A percentile compares a stretch with the other conserved stretches of the same genome.
Conservation (phyloP, 306 rosid species). For the Prunus mira region DNA sequence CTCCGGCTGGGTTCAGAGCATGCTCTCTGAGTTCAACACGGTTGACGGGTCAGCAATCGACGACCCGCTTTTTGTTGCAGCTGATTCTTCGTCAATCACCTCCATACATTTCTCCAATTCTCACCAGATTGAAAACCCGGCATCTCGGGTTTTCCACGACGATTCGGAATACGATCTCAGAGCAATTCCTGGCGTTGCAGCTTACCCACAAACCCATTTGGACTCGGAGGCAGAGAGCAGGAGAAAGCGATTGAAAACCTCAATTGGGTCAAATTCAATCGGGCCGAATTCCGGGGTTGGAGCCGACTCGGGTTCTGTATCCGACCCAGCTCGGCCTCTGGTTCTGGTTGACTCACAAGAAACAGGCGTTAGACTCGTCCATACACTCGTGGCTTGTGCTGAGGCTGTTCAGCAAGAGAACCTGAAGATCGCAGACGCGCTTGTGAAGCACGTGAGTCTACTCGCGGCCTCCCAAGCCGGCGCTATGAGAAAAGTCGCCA, state of each 20-base stretch:
- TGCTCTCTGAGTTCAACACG: conserved; percentile 63
- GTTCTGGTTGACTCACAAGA: conserved; percentile 69
- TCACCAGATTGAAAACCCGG: conserved; percentile 11
- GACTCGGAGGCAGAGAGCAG: background rate
- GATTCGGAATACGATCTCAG: conserved; percentile 79
- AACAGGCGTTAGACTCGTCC: conserved; percentile 76
- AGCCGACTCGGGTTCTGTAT: background rate
- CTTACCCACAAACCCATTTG: conserved; percentile 37
- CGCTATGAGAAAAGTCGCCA: conserved; percentile 77
- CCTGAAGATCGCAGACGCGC: conserved; percentile 54
- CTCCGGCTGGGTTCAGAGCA: conserved; percentile 73
- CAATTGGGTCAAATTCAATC: conserved; percentile 16
- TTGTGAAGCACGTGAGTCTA: conserved; percentile 50
- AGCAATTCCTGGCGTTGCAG: conserved; percentile 77
- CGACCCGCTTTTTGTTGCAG: conserved; percentile 19
- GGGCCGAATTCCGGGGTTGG: too few relatives aligned
- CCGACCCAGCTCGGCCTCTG: conserved; percentile 37
- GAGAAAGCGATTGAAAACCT: conserved; percentile 41
- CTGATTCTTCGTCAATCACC: conserved; percentile 17
- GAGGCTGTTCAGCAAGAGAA: conserved; percentile 69
- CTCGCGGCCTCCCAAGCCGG: conserved; percentile 70
- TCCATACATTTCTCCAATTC: conserved; percentile 14
- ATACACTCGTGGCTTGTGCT: conserved; percentile 77
- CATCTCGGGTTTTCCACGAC: conserved; percentile 38
- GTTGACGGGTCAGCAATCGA: conserved; percentile 13